Evolutionary conservation across 768 basidiomycete genomes (phyloP).

Genomic region (Auricularia cornea): DNA sequence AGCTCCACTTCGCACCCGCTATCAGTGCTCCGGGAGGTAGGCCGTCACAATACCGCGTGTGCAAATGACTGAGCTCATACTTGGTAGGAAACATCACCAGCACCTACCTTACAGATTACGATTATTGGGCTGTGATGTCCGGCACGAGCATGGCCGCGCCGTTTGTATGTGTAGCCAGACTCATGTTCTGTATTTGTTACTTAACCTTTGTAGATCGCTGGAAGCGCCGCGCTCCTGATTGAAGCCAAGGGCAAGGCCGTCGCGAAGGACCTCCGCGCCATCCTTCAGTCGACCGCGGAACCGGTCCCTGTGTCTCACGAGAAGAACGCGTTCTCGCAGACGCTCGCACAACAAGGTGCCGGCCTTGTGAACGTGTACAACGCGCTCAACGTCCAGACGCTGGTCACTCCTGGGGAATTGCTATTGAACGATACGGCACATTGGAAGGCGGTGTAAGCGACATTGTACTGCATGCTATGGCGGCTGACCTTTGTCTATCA

Average conservation of each 20-base stretch:
- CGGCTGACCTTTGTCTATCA: no score
- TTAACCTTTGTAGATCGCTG: background rate
- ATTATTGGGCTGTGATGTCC: background rate
- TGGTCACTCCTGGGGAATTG: slow-evolving; percentile 25
- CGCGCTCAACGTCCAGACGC: slow-evolving; percentile 19
- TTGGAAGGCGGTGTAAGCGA: background rate
- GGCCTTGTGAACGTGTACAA: slow-evolving; percentile 11
- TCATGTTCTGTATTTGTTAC: no score
- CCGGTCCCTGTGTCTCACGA: background rate
- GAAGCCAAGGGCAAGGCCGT: slow-evolving; percentile 4
- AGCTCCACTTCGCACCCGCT: background rate
- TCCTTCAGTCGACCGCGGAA: background rate
- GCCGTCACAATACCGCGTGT: background rate
- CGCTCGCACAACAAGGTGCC: slow-evolving; percentile 1
- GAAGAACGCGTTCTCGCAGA: background rate
- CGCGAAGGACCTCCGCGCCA: slow-evolving; percentile 4
- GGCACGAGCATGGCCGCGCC: background rate
- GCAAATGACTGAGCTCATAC: background rate
- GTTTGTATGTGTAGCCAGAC: background rate
- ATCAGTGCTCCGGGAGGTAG: background rate
- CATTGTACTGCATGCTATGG: no score
- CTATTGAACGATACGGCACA: slow-evolving; percentile 23
- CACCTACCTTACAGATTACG: background rate
- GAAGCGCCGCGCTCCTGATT: slow-evolving; percentile 2
- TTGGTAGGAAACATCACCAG: background rate